Base-by-base conservation (phyloP, 2,329 filamentous ascomycete genomes). In the Pseudogymnoascus sp. region DNA sequence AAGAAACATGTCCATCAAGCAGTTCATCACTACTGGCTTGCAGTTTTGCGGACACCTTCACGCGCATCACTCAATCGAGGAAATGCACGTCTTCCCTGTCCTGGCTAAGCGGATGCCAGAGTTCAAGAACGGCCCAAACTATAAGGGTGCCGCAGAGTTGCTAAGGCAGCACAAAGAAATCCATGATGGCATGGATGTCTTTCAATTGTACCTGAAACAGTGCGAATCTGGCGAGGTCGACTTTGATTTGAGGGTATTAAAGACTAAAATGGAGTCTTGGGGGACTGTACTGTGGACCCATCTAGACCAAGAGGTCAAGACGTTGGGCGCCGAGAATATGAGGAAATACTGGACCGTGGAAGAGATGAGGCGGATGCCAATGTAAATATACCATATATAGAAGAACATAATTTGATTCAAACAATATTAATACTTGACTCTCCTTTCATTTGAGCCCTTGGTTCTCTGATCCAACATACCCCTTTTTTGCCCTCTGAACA, bases 321-420 rank as follows among this genome's bases (percentile, higher is more conserved):
- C 88, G 67, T 74, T 96, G 33, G 84, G 87, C 1, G 91, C 91
- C 48, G 89, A 94, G 73, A 95, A 93, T 72, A 96, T 96, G 92
- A 81, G 90, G 67, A 84, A 80, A 74, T 92, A 89, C 74, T 96
- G 90, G 89, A 88, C 80, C 0, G 67, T 85, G 64, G 84, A 89
- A 55, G 92, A 96, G 79, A 86, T 96, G 74, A 78, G 75, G 72
- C 75, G 76, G 60, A 80, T 94, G 76, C 85, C 83, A 0, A 90
- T 92, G 77, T 92, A 72, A 74, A 33, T 55, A 55, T 21, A 12
- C 29, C 10, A 55, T 55, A 35, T 59, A 45, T 29, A 33, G 40
- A 52, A 25, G 21, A 61, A 25, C 7, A 45, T 59, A 25, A 33
- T 58, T n/a, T 42, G 33, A 35, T 55, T 55, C 35, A 13, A 55